Base-by-base conservation (phyloP, 1,284 basidiomycete species). In the Cryptococcus depauperatus region DNA sequence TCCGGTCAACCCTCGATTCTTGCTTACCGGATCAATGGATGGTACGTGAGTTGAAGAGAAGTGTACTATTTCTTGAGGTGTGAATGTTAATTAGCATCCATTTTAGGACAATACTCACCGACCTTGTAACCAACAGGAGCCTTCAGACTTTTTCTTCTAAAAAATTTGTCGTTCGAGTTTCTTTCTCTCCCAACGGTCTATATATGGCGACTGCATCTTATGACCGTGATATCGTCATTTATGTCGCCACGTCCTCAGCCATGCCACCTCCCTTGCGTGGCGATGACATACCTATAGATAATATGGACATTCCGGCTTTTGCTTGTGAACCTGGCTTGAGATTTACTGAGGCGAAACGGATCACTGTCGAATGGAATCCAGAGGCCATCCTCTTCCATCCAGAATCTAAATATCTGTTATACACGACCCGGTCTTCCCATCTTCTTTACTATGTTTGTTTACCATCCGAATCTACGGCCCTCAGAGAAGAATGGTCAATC, bases 11-110 rank as follows among this genome's bases (percentile, higher is more conserved):
- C 48, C 57, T 7, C 57, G 71, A 11, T 70, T 71, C 37, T 44
- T 71, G 8, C 43, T 66, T 29, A 64, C 64, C 0, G 68, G 64
- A 0, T 59, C 59, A 1, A 73, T 73, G 71, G 70, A 73, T 46
- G 69, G 68, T 11, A 62, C 63, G 64, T 66, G 41, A 53, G 67
- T 61, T 18, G 22, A 16, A 40, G 14, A 14, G 4, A n/a, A n/a
- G n/a, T n/a, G 11, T 14, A 6, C 26, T n/a, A 35, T 11, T 16
- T 25, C 42, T 41, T n/a, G n/a, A n/a, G n/a, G n/a, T n/a, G n/a
- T n/a, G n/a, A n/a, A n/a, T n/a, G n/a, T n/a, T n/a, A n/a, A n/a
- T n/a, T n/a, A n/a, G n/a, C 35, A 19, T 29, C 8, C 10, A n/a
- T 13, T 18, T 3, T 33, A 59, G 59, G 4, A 59, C 65, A 8